phyloP scores from a whole-genome alignment of 2,329 filamentous ascomycete genomes.

The Sclerotinia nivalis region DNA sequence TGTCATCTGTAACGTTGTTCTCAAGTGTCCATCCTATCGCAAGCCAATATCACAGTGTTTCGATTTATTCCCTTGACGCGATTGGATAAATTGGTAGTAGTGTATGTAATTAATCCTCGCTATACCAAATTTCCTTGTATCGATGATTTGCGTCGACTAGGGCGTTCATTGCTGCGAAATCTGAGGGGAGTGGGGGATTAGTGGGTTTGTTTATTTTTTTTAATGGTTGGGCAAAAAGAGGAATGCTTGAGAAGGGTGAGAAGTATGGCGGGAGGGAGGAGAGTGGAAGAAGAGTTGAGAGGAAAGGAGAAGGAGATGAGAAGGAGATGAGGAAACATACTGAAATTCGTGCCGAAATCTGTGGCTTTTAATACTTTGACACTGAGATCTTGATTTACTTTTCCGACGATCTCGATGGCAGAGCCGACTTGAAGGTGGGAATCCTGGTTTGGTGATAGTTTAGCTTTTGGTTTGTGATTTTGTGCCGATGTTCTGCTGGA shows the following conservation, averaged over 20 bases:
- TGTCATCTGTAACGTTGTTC: neutral
- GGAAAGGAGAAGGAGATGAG: neutral
- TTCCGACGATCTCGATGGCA: conserved; percentile 75
- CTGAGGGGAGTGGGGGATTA: neutral
- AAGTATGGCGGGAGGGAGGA: neutral
- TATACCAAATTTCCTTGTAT: conserved; percentile 77
- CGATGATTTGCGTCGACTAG: conserved; percentile 86
- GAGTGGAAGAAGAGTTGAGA: conserved; percentile 16
- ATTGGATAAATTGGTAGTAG: neutral
- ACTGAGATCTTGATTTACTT: conserved; percentile 71
- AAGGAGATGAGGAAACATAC: conserved; percentile 51
- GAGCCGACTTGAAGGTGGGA: conserved; percentile 68
- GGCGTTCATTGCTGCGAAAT: conserved; percentile 72
- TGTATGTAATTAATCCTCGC: conserved; percentile 9
- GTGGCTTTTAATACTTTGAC: conserved; percentile 69
- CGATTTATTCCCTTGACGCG: no score
- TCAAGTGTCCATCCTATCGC: neutral
- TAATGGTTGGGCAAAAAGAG: neutral
- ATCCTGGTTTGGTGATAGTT: conserved; percentile 52
- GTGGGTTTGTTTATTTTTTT: neutral
- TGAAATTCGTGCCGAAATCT: conserved; percentile 67
- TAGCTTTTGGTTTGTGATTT: neutral
- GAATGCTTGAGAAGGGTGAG: neutral
- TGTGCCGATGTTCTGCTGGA: neutral
- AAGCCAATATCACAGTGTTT: neutral